Percentiles rank a stretch among this genome's conserved stretches.
Evolutionary conservation across 139 green algal genomes (phyloP).

Genomic region (Medakamo hakoo): DNA sequence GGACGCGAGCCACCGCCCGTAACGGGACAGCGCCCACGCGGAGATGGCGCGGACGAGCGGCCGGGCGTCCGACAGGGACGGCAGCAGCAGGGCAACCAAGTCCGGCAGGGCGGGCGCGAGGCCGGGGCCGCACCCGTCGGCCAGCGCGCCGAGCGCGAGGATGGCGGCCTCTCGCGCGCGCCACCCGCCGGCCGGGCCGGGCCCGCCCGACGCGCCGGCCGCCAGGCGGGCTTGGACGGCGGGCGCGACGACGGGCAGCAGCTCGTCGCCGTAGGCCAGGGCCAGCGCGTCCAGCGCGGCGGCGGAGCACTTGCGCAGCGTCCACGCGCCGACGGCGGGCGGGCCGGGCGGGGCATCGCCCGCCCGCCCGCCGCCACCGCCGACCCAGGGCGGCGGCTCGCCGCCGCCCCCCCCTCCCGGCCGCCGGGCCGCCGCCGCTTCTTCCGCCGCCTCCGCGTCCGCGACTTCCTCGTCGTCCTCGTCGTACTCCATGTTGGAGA

Average conservation of each 20-base stretch:
- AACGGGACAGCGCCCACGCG: conserved; percentile 81
- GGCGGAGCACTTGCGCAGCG: conserved; percentile 74
- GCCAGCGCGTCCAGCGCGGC: conserved; percentile 77
- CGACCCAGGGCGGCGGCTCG: too few species aligned
- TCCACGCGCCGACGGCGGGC: conserved; percentile 49
- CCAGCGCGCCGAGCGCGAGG: conserved; percentile 76
- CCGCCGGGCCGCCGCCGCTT: conserved; percentile 14
- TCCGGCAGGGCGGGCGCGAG: conserved; percentile 50
- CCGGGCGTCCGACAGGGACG: conserved; percentile 45
- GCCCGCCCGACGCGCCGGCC: too few species aligned
- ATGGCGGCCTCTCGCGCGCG: conserved; percentile 65
- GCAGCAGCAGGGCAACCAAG: conserved; percentile 66
- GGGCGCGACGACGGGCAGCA: conserved; percentile 81
- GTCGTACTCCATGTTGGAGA: conserved; percentile 92
- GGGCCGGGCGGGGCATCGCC: not conserved
- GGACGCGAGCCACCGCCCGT: conserved; percentile 50
- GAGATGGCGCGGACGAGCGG: conserved; percentile 59
- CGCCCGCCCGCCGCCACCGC: not conserved
- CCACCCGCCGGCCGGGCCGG: conserved; percentile 32
- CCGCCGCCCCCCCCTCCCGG: too few species aligned
- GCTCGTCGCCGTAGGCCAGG: conserved; percentile 57
- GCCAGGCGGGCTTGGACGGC: conserved; percentile 62
- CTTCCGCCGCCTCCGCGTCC: conserved; percentile 49
- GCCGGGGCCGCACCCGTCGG: conserved; percentile 68
- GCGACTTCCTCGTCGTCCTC: conserved; percentile 78